Percentiles rank a stretch among this genome's conserved stretches.
Conservation (phyloP, 208 protist genomes). For the Wallacemonas sp. region DNA sequence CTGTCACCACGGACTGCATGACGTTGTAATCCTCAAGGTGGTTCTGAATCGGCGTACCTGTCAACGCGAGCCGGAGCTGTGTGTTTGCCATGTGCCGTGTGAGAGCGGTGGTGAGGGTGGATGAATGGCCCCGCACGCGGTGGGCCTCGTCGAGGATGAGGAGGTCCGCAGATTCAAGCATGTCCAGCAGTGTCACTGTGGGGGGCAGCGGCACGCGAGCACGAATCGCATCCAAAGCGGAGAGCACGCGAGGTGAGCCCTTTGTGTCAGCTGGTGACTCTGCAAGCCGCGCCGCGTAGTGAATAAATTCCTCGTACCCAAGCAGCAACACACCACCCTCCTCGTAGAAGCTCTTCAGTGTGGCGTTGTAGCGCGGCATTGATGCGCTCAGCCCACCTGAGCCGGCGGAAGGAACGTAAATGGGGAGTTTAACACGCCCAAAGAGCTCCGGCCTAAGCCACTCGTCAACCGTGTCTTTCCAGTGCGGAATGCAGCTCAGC, state of each 20-base stretch:
- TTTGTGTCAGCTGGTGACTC: constrained; percentile 4
- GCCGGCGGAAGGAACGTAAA: constrained; percentile 50
- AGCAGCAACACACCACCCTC: constrained; percentile 75
- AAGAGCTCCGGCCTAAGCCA: constrained; percentile 67
- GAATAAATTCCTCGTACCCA: constrained; percentile 84
- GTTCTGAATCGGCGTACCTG: constrained; percentile 90
- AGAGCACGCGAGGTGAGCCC: constrained; percentile 28
- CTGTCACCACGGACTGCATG: constrained; percentile 83
- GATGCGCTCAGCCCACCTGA: constrained; percentile 3
- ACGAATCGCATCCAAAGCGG: constrained; percentile 36
- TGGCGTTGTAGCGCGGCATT: constrained; percentile 8
- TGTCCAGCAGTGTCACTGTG: constrained; percentile 45
- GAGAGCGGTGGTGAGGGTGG: constrained; percentile 50
- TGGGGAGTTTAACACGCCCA: constrained; percentile 27
- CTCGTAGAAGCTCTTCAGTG: constrained; percentile 48
- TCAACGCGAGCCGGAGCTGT: constrained; percentile 84
- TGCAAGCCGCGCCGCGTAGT: constrained; percentile 8
- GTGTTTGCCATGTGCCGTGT: constrained; percentile 43
- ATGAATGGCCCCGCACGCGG: constrained; percentile 50
- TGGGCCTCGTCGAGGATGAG: constrained; percentile 86
- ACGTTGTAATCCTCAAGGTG: constrained; percentile 90
- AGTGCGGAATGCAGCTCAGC: constrained; percentile 70
- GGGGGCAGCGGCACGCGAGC: constrained; percentile 36
- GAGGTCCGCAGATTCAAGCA: constrained; percentile 70
- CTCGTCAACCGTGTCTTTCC: constrained; percentile 50